phyloP scores from a whole-genome alignment of 805 yeast species.

The Yarrowia sp. region DNA sequence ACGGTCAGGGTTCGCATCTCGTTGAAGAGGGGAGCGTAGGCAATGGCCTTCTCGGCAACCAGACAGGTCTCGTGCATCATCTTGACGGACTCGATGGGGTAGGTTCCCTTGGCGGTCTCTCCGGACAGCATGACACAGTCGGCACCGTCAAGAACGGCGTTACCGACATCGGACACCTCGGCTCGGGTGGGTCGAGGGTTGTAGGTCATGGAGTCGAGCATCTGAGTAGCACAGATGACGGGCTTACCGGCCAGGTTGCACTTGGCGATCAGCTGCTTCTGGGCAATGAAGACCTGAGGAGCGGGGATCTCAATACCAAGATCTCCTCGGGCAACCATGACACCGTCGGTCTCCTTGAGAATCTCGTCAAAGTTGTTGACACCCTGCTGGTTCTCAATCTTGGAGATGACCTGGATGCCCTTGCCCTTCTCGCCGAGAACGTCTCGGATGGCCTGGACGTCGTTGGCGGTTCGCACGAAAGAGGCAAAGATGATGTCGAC shows the following conservation, averaged over 20 bases:
- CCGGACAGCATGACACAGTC: conserved; percentile 99
- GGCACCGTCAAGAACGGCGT: conserved; percentile 98
- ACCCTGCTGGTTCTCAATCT: conserved; percentile 99
- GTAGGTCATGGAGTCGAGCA: conserved; percentile 99
- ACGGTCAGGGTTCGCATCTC: conserved; percentile 83
- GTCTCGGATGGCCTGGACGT: conserved; percentile 83
- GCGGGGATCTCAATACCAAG: conserved; percentile 99
- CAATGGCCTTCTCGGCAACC: conserved; percentile 94
- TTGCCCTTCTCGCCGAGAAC: conserved; percentile 97
- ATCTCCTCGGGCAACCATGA: conserved; percentile 99
- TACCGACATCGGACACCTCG: conserved; percentile 98
- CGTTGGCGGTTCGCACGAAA: conserved; percentile 92
- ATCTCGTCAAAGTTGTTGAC: conserved; percentile 99
- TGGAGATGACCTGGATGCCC: conserved; percentile 92
- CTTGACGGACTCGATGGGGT: conserved; percentile 95
- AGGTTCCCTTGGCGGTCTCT: conserved; percentile 99
- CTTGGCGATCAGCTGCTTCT: conserved; percentile 98
- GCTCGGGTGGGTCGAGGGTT: conserved; percentile 99
- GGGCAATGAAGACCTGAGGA: conserved; percentile 96
- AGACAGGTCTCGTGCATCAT: conserved; percentile 98
- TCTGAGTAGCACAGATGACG: conserved; percentile 98
- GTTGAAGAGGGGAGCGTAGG: conserved; percentile 76
- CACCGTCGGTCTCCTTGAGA: conserved; percentile 93
- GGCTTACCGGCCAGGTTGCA: conserved; percentile 99
- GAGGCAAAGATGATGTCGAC: conserved; percentile 99